phyloP scores from a whole-genome alignment of 768 basidiomycete species.

The Hygrocybe punicea region DNA sequence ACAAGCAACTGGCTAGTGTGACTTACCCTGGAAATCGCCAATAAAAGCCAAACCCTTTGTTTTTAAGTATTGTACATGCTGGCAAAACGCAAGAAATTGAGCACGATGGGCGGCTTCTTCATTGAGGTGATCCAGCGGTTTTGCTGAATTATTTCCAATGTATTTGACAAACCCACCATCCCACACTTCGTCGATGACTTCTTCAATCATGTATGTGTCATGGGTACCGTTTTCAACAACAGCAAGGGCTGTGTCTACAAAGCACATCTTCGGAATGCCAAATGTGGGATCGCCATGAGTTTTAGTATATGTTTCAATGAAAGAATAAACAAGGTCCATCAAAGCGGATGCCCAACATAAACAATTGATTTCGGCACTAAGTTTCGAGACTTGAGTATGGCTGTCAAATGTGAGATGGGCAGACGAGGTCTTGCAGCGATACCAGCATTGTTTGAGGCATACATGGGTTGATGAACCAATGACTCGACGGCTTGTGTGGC shows the following conservation, averaged over 20 bases:
- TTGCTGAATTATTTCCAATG: conserved; percentile 20
- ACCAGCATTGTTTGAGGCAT: conserved; percentile 16
- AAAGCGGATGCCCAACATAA: conserved; percentile 20
- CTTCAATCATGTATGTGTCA: conserved; percentile 18
- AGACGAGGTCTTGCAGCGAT: background rate
- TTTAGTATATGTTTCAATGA: conserved; percentile 2
- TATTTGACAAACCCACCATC: conserved; percentile 23
- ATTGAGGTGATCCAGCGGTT: conserved; percentile 3
- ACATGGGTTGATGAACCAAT: background rate
- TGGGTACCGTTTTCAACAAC: conserved; percentile 2
- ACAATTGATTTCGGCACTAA: conserved; percentile 20
- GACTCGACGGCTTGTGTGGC: background rate
- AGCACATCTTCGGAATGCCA: conserved; percentile 13
- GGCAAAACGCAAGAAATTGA: conserved; percentile 16
- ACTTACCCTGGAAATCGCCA: conserved; percentile 19
- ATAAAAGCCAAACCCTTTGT: conserved; percentile 14
- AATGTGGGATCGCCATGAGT: conserved; percentile 3
- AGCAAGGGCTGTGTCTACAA: conserved; percentile 15
- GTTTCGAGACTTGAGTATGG: conserved; percentile 13
- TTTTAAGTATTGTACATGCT: conserved; percentile 18
- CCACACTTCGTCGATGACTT: conserved; percentile 9
- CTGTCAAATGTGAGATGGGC: conserved; percentile 12
- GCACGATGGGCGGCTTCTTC: background rate
- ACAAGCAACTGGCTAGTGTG: background rate
- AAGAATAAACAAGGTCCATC: conserved; percentile 17